Evolutionary conservation across 2,329 filamentous ascomycete species (phyloP).

Genomic region (Aureobasidium sp.): DNA sequence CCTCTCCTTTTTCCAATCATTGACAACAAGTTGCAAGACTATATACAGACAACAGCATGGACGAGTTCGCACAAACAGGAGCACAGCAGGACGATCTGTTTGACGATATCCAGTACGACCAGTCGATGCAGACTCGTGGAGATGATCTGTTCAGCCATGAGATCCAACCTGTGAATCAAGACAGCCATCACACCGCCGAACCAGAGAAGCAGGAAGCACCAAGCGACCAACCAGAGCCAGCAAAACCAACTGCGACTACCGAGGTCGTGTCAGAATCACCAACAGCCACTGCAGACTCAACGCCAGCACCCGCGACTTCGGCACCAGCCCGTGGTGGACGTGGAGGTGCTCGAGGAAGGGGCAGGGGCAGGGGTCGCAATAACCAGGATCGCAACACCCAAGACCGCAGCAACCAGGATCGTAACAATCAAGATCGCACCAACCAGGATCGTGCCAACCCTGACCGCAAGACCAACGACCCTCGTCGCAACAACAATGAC

Average conservation of each 20-base stretch:
- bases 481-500: neutral
- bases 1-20: neutral
- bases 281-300: constrained; percentile 12
- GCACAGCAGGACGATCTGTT: constrained; percentile 29
- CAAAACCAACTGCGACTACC: neutral
- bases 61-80: constrained; percentile 30
- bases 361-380: constrained; percentile 15
- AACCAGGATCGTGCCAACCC: neutral
- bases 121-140: constrained; percentile 44
- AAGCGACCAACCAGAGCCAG: constrained; percentile 13
- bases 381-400: neutral
- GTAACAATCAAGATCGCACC: neutral
- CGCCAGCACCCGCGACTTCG: constrained; percentile 15
- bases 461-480: constrained; percentile 10
- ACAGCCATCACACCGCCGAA: neutral
- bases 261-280: neutral
- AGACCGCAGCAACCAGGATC: neutral
- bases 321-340: neutral
- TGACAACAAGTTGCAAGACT: neutral
- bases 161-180: constrained; percentile 18
- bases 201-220: constrained; percentile 19
- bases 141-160: constrained; percentile 47
- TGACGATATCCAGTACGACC: constrained; percentile 31
- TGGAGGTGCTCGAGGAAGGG: neutral
- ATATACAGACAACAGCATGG: constrained; percentile 15